Evolutionary conservation across 139 green algal genomes (phyloP).

Genomic region (Coelastrella sp.): DNA sequence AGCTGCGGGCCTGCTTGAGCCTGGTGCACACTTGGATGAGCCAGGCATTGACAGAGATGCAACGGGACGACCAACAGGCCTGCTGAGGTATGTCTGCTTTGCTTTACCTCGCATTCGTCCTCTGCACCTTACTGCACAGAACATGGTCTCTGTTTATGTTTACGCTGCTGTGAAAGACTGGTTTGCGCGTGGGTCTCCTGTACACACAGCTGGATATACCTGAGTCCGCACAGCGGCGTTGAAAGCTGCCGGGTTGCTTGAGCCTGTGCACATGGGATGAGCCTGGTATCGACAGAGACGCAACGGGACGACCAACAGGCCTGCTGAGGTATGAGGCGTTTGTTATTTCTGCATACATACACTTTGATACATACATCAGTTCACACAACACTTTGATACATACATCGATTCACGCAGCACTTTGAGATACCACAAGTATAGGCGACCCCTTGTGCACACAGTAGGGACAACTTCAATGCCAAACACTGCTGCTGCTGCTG

Average conservation of each 20-base stretch:
- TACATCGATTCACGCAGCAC: too few relatives aligned
- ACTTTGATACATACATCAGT: too few relatives aligned
- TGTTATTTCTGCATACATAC: background rate
- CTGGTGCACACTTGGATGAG: background rate
- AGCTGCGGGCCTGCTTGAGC: slow-evolving; percentile 55
- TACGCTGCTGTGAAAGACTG: too few relatives aligned
- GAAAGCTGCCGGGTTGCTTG: slow-evolving; percentile 53
- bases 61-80: slow-evolving; percentile 16
- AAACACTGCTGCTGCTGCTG: background rate
- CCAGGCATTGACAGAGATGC: slow-evolving; percentile 1
- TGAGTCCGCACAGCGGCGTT: slow-evolving; percentile 72
- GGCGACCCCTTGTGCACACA: too few relatives aligned
- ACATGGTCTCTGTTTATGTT: too few relatives aligned
- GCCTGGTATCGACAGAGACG: background rate
- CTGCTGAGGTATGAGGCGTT: slow-evolving; percentile 34
- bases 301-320: slow-evolving; percentile 14
- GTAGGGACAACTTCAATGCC: too few relatives aligned
- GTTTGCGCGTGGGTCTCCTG: too few relatives aligned
- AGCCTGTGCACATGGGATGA: background rate
- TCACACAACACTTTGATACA: too few relatives aligned
- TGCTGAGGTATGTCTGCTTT: slow-evolving; percentile 25
- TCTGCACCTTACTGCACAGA: too few relatives aligned
- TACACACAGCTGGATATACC: background rate
- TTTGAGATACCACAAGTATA: too few relatives aligned
- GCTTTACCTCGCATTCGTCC: too few relatives aligned